Percentiles rank a stretch among this genome's conserved stretches.
These are phyloP conservation scores for Myxozyma mucilagina DNA, from an alignment of 805 yeast genomes.

Conservation along the genomic window DNA sequence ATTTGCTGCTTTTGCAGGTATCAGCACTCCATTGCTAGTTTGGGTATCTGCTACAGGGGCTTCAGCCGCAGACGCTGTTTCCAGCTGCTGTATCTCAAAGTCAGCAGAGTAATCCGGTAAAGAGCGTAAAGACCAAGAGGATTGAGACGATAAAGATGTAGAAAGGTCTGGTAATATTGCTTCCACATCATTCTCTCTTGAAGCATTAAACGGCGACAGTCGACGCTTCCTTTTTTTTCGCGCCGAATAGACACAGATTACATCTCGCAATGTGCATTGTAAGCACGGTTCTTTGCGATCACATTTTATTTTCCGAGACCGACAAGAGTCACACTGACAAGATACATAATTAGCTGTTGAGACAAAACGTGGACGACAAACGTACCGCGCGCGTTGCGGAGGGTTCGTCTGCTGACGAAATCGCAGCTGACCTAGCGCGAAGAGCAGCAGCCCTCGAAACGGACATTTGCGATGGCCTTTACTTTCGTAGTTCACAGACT, in stretches of 20 bases:
- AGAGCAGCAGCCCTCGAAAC: background rate
- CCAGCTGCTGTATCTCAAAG: background rate
- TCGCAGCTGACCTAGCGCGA: conserved; percentile 1
- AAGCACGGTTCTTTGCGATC: conserved; percentile 27
- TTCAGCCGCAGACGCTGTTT: background rate
- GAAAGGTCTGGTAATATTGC: background rate
- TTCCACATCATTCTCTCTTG: background rate
- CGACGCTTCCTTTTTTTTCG: conserved; percentile 27
- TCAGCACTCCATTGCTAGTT: background rate
- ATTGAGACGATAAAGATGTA: background rate
- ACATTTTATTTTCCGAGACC: conserved; percentile 27
- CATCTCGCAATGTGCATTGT: conserved; percentile 24
- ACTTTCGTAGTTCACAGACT: background rate
- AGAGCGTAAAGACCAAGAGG: background rate
- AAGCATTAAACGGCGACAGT: background rate
- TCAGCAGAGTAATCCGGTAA: background rate
- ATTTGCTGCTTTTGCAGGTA: background rate
- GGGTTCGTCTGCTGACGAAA: conserved; percentile 3
- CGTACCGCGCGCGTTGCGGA: conserved; percentile 18
- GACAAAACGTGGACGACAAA: background rate
- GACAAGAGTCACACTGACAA: conserved; percentile 24
- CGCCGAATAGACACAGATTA: conserved; percentile 25
- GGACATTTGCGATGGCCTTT: background rate
- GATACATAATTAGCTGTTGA: background rate
- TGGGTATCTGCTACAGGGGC: background rate